Base-by-base conservation (phyloP, 164 flowering plant species). In the Piper betle region DNA sequence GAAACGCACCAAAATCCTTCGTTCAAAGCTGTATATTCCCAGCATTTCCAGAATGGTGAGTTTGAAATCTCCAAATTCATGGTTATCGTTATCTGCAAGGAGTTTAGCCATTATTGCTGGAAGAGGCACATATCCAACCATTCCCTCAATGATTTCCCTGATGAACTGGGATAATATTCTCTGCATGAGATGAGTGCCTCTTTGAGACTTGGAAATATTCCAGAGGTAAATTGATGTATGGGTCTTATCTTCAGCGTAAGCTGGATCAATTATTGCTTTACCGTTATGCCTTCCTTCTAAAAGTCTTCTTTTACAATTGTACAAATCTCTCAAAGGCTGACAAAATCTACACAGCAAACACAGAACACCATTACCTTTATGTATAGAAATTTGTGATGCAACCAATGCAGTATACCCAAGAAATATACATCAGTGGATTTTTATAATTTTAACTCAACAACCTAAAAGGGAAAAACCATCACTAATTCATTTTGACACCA, bases 11-110 rank as follows among this genome's bases (percentile, higher is more conserved):
- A 93, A 81, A 73, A 93, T 90, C 77, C 87, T 77, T 70, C 90
- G 84, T 71, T 93, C 99, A 72, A 88, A 93, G 73, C 93, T 87
- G 71, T 88, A 88, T 16, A 85, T 85, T 60, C 89, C 95, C 55
- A 93, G 88, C 91, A 93, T 86, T 60, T 91, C 97, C 80, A 86
- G 53, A 70, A 93, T 88, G 42, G 96, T 86, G 56, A 73, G 81
- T 70, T 88, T 90, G 61, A 86, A 88, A 78, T 93, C 92, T 67
- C 99, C 99, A 73, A 93, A 93, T 71, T 90, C 97, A 73, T 90
- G 99, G 76, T 65, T 64, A 37, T 89, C 87, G 71, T 90, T 93
- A 66, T 88, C 97, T 60, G 88, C 78, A 33, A 93, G 92, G 58
- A 93, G 95, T 79, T 90, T 90, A 54, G 84, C 73, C 96, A 93